Evolutionary conservation across 495 filamentous ascomycete genomes (phyloP).

Genomic region (Neurospora sp.): DNA sequence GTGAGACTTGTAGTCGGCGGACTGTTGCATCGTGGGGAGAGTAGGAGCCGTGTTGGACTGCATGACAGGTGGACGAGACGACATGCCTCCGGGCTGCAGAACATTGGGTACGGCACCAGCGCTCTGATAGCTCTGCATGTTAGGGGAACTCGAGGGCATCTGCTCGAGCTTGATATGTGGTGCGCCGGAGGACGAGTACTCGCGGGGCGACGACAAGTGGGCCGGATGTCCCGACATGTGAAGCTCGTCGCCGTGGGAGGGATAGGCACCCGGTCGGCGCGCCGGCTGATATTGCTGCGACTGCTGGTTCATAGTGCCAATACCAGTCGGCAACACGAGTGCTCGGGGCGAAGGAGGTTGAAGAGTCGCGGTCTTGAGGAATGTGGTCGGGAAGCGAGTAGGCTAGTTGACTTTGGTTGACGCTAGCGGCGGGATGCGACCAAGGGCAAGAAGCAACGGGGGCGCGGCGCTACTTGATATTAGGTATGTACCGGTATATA

Average conservation of each 20-base stretch:
- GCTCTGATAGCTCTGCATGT: constrained; percentile 47
- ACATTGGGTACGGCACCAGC: constrained; percentile 52
- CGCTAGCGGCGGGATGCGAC: constrained; percentile 2
- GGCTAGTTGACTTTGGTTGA: background rate
- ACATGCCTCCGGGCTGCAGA: constrained; percentile 51
- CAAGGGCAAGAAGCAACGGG: background rate
- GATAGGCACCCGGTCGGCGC: constrained; percentile 33
- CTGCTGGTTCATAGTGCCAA: constrained; percentile 42
- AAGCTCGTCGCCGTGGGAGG: constrained; percentile 56
- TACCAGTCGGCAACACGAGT: background rate
- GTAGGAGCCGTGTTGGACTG: constrained; percentile 63
- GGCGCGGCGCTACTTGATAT: background rate
- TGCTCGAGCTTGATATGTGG: constrained; percentile 32
- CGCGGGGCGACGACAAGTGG: constrained; percentile 37
- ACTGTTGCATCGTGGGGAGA: constrained; percentile 62
- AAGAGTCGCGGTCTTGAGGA: background rate
- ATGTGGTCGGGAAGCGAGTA: background rate
- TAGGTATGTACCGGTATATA: background rate
- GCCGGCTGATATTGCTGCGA: constrained; percentile 34
- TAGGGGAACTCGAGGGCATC: constrained; percentile 23
- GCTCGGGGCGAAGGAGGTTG: background rate
- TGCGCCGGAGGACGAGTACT: constrained; percentile 40
- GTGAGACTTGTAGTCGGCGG: constrained; percentile 49
- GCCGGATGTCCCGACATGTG: constrained; percentile 51
- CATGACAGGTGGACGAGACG: constrained; percentile 50